Percentiles rank a stretch among this genome's conserved stretches.
Conservation (phyloP, 2,329 filamentous ascomycete species). For the Calonectria pteridis region DNA sequence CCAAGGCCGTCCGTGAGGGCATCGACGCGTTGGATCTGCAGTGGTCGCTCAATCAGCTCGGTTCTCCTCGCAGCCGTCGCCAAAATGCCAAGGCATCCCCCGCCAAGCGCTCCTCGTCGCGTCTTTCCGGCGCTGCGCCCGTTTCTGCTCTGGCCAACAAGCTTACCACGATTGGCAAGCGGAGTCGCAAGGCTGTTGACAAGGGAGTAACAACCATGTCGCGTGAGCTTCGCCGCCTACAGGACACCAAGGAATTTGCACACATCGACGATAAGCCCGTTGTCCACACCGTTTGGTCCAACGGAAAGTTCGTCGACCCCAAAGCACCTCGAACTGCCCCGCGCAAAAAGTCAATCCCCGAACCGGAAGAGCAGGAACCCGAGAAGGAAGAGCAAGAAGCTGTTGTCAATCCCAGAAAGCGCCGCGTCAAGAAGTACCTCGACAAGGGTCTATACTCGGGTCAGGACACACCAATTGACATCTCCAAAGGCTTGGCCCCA, state of each 20-base stretch:
- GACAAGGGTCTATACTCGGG: constrained; percentile 89
- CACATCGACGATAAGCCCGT: constrained; percentile 71
- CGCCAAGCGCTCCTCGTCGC: constrained; percentile 58
- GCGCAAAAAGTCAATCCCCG: constrained; percentile 50
- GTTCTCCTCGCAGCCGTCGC: constrained; percentile 50
- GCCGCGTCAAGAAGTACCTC: constrained; percentile 80
- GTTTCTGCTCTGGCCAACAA: constrained; percentile 60
- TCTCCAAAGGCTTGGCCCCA: constrained; percentile 61
- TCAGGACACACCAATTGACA: constrained; percentile 70
- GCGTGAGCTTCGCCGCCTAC: constrained; percentile 70
- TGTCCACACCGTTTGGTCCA: constrained; percentile 72
- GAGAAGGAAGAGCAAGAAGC: constrained; percentile 53
- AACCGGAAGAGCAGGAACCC: constrained; percentile 39
- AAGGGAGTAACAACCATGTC: constrained; percentile 61
- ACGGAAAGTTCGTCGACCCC: constrained; percentile 70
- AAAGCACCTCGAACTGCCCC: constrained; percentile 55
- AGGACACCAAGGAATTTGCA: constrained; percentile 73
- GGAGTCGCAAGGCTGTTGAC: constrained; percentile 66
- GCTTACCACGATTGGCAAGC: constrained; percentile 70
- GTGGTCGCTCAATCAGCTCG: constrained; percentile 56
- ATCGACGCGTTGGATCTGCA: constrained; percentile 62
- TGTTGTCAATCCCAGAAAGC: constrained; percentile 52
- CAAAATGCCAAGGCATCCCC: constrained; percentile 48
- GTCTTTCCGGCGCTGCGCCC: constrained; percentile 51
- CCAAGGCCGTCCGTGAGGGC: constrained; percentile 48